phyloP scores from a whole-genome alignment of 108 stramenopile species.

The Fragilariopsis cylindrus region DNA sequence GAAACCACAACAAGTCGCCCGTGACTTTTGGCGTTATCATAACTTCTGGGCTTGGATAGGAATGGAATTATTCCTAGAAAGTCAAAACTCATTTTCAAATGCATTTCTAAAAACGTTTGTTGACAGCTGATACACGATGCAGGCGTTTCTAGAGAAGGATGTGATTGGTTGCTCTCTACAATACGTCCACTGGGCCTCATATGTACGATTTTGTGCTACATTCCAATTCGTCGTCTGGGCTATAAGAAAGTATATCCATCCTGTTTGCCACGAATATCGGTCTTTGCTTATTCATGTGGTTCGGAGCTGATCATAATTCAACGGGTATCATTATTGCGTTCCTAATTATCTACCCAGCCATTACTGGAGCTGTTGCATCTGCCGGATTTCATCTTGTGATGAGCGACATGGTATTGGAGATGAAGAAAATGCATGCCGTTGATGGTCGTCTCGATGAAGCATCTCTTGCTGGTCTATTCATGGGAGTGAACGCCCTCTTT shows the following conservation, averaged over 20 bases:
- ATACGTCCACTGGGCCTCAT: constrained; percentile 42
- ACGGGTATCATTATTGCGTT: constrained; percentile 34
- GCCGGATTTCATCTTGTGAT: constrained; percentile 54
- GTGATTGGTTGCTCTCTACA: constrained; percentile 46
- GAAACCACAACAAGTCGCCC: constrained; percentile 26
- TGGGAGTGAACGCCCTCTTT: constrained; percentile 59
- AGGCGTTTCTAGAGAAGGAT: constrained; percentile 39
- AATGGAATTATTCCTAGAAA: constrained; percentile 50
- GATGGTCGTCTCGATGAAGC: constrained; percentile 52
- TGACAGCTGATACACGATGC: constrained; percentile 40
- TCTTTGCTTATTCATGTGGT: constrained; percentile 23
- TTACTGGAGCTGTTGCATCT: constrained; percentile 43
- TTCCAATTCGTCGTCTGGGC: constrained; percentile 53
- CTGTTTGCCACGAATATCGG: constrained; percentile 38
- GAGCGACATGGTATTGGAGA: constrained; percentile 57
- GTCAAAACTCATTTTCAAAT: constrained; percentile 33
- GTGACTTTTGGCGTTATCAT: constrained; percentile 38
- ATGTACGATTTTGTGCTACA: constrained; percentile 40
- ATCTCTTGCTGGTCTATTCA: constrained; percentile 49
- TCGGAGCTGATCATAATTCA: constrained; percentile 25
- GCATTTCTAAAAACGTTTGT: constrained; percentile 52
- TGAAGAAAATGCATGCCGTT: constrained; percentile 47
- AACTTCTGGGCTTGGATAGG: constrained; percentile 51
- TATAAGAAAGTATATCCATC: constrained; percentile 39
- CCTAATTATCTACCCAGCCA: constrained; percentile 39